Evolutionary conservation across 2,329 filamentous ascomycete genomes (phyloP).

Genomic region (Nigrospora oryzae): DNA sequence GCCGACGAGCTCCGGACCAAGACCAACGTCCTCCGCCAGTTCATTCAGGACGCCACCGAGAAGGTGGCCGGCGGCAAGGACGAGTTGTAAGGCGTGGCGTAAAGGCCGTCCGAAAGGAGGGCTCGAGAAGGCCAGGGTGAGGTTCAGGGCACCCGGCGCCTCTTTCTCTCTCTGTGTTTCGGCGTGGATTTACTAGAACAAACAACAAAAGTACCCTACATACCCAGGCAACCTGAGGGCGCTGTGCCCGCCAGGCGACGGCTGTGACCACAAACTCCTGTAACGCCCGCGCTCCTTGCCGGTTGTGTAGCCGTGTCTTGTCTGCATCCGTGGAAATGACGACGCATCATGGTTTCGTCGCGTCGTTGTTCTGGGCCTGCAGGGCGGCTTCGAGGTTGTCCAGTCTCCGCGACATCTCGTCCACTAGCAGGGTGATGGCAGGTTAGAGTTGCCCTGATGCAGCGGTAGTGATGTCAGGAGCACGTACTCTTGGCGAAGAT

Average conservation of each 20-base stretch:
- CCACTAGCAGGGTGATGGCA: slow-evolving; percentile 51
- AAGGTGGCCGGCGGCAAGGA: slow-evolving; percentile 51
- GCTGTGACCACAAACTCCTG: slow-evolving; percentile 6
- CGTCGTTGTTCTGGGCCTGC: slow-evolving; percentile 29
- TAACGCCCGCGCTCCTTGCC: slow-evolving; percentile 7
- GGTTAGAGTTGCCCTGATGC: neutral
- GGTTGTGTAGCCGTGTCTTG: no score
- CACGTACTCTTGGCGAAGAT: slow-evolving; percentile 75
- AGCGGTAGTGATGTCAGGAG: neutral
- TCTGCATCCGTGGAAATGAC: no score
- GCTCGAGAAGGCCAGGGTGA: no score
- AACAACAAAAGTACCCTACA: no score
- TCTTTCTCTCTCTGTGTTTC: no score
- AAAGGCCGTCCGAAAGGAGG: neutral
- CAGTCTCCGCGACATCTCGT: slow-evolving; percentile 82
- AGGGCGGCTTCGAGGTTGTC: slow-evolving; percentile 76
- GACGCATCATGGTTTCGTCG: slow-evolving; percentile 25
- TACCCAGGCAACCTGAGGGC: no score
- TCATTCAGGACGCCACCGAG: slow-evolving; percentile 52
- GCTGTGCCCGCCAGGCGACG: neutral
- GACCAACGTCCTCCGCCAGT: slow-evolving; percentile 80
- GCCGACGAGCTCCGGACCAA: slow-evolving; percentile 79
- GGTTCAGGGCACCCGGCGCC: no score
- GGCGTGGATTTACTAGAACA: no score
- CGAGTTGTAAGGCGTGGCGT: slow-evolving; percentile 47